These are phyloP conservation scores for Globisporangium lucens DNA, from an alignment of 352 stramenopile species.

Conservation along the genomic window DNA sequence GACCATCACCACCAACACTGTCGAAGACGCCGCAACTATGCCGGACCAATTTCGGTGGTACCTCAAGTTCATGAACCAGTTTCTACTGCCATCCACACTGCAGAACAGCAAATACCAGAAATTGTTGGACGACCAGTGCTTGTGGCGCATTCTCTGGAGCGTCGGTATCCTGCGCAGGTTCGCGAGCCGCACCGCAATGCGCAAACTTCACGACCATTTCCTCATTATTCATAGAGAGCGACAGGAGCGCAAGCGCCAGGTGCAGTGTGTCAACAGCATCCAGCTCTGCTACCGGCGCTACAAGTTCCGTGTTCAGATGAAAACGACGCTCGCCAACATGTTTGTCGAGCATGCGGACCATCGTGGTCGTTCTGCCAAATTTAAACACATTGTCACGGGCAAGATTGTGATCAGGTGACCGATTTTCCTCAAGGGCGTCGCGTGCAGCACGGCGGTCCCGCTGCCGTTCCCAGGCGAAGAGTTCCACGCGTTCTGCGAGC, in stretches of 20 bases:
- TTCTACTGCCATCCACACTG: slow-evolving; percentile 53
- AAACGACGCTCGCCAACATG: slow-evolving; percentile 41
- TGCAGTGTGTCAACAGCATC: slow-evolving; percentile 32
- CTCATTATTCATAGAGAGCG: slow-evolving; percentile 36
- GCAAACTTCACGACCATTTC: slow-evolving; percentile 46
- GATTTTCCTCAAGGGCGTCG: slow-evolving; percentile 51
- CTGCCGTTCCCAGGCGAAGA: slow-evolving; percentile 69
- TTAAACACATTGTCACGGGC: slow-evolving; percentile 38
- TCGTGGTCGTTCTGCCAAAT: slow-evolving; percentile 33
- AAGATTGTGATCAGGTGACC: slow-evolving; percentile 35
- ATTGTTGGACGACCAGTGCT: slow-evolving; percentile 36
- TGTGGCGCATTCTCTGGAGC: slow-evolving; percentile 44
- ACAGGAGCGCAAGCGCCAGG: slow-evolving; percentile 24
- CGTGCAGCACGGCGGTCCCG: slow-evolving; percentile 46
- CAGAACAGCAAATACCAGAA: slow-evolving; percentile 58
- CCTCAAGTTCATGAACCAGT: slow-evolving; percentile 66
- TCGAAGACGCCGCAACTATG: slow-evolving; percentile 1
- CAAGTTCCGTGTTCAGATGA: slow-evolving; percentile 43
- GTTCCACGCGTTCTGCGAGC: slow-evolving; percentile 61
- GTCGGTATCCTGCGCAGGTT: slow-evolving; percentile 43
- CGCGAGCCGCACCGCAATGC: slow-evolving; percentile 30
- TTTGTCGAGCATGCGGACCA: slow-evolving; percentile 68
- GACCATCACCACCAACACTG: neutral
- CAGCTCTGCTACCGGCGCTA: slow-evolving; percentile 47
- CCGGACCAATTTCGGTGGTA: slow-evolving; percentile 35